Conservation (phyloP, 306 rosid genomes). For the Begonia masoniana region DNA sequence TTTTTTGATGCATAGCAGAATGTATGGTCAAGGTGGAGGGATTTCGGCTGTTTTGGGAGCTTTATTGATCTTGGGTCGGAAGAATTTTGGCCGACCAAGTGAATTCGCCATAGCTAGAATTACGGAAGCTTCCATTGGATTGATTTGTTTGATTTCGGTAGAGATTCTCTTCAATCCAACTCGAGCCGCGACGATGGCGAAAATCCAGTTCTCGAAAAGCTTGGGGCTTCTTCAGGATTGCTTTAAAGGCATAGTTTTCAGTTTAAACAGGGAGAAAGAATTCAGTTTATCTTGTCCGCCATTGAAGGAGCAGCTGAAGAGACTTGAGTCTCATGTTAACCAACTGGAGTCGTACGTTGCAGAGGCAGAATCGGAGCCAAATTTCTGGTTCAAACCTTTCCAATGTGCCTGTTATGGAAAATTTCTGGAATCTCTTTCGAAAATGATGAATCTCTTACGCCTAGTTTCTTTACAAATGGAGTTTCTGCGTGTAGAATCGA, state of each 20-base stretch:
- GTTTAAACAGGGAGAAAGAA: slow-evolving; percentile 9
- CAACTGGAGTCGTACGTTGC: slow-evolving; percentile 27
- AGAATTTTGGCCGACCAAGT: slow-evolving; percentile 37
- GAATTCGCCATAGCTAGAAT: slow-evolving; percentile 57
- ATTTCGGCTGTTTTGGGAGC: slow-evolving; percentile 60
- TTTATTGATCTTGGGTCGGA: slow-evolving; percentile 63
- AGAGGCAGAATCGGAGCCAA: slow-evolving; percentile 67
- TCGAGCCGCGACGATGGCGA: slow-evolving; percentile 61
- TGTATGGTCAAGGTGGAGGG: slow-evolving; percentile 85
- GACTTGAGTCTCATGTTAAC: slow-evolving; percentile 26
- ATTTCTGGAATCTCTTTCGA: slow-evolving; percentile 38
- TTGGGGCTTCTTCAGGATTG: slow-evolving; percentile 34
- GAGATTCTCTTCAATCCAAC: slow-evolving; percentile 39
- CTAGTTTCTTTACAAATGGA: slow-evolving; percentile 30
- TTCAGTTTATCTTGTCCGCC: slow-evolving; percentile 16
- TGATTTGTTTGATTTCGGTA: slow-evolving; percentile 35
- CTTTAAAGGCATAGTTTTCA: slow-evolving; percentile 19
- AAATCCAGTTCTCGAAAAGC: slow-evolving; percentile 36
- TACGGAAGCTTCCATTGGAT: slow-evolving; percentile 53
- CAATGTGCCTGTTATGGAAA: slow-evolving; percentile 30
- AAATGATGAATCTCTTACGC: slow-evolving; percentile 24
- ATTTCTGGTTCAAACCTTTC: slow-evolving; percentile 70
- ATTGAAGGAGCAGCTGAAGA: slow-evolving; percentile 24
- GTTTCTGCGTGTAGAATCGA: slow-evolving; percentile 17
- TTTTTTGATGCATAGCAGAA: slow-evolving; percentile 54